phyloP scores from a whole-genome alignment of 192 early-diverging fungal genomes.

The Mycoemilia scoparia region DNA sequence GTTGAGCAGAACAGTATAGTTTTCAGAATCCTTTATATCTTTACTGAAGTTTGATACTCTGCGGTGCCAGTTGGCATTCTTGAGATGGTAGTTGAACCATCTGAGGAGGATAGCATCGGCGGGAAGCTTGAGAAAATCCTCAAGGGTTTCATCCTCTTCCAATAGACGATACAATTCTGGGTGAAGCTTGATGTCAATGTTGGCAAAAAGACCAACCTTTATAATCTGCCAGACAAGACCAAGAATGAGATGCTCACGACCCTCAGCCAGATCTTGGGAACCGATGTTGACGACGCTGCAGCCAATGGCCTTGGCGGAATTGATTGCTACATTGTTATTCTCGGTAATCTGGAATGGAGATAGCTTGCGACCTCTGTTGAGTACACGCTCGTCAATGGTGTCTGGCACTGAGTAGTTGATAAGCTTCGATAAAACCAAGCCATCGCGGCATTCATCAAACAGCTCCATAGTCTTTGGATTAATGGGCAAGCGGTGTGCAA shows the following conservation, averaged over 20 bases:
- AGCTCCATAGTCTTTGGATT: constrained; percentile 87
- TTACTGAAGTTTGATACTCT: constrained; percentile 76
- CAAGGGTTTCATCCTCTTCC: constrained; percentile 81
- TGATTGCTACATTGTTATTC: constrained; percentile 99
- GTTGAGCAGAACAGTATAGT: constrained; percentile 85
- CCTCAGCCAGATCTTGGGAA: constrained; percentile 88
- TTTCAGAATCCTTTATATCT: constrained; percentile 90
- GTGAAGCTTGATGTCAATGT: constrained; percentile 95
- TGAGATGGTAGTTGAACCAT: constrained; percentile 99
- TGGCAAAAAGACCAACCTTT: constrained; percentile 88
- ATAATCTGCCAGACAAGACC: constrained; percentile 99
- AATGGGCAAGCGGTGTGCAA: constrained; percentile 79
- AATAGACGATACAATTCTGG: constrained; percentile 93
- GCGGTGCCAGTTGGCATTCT: constrained; percentile 71
- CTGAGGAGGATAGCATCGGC: constrained; percentile 91
- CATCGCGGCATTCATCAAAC: constrained; percentile 89
- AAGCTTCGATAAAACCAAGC: constrained; percentile 86
- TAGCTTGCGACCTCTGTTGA: constrained; percentile 76
- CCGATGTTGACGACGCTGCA: constrained; percentile 98
- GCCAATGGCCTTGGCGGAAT: constrained; percentile 97
- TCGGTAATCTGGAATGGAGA: constrained; percentile 94
- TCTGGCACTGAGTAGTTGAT: constrained; percentile 94
- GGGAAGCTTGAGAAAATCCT: constrained; percentile 84
- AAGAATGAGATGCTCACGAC: constrained; percentile 88
- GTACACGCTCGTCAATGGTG: constrained; percentile 97